Evolutionary conservation across 2,329 filamentous ascomycete species (phyloP).

Genomic region (Torrubiella hemipterigena): DNA sequence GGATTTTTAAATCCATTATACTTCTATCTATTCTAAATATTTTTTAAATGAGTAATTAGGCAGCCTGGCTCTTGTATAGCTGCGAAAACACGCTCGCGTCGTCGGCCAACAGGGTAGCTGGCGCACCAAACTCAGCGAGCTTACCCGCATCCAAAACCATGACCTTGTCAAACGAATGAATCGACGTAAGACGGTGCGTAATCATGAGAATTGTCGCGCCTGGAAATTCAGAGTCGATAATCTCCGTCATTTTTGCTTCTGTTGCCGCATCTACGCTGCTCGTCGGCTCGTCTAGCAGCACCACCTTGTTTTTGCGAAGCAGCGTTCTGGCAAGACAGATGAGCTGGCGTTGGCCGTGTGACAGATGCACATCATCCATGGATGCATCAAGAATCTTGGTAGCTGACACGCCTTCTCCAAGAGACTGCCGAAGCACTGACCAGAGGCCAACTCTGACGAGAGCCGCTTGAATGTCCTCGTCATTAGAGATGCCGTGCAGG

Average conservation of each 20-base stretch:
- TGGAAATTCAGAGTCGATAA: conserved; percentile 2
- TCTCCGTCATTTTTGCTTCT: conserved; percentile 2
- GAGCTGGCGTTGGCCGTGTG: conserved; percentile 17
- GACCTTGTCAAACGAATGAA: conserved; percentile 2
- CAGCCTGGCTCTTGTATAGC: conserved; percentile 3
- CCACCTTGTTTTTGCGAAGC: conserved; percentile 7
- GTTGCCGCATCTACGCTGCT: conserved; percentile 4
- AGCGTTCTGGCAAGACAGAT: conserved; percentile 16
- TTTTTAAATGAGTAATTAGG: no score
- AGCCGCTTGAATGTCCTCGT: conserved; percentile 1
- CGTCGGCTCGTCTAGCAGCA: conserved; percentile 7
- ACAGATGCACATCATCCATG: conserved; percentile 10
- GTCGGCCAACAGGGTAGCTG: conserved; percentile 4
- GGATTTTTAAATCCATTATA: no score
- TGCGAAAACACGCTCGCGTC: conserved; percentile 2
- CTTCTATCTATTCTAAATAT: no score
- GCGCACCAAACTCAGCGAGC: conserved; percentile 3
- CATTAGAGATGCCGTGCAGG: background rate
- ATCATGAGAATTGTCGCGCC: conserved; percentile 3
- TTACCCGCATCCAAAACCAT: conserved; percentile 1
- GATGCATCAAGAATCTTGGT: conserved; percentile 2
- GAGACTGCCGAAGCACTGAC: background rate
- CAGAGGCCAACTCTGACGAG: conserved; percentile 2
- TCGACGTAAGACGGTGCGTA: conserved; percentile 3
- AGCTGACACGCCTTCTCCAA: background rate